These are phyloP conservation scores for Cytospora paraplurivora DNA, from an alignment of 2,329 filamentous ascomycete species.

Conservation along the genomic window DNA sequence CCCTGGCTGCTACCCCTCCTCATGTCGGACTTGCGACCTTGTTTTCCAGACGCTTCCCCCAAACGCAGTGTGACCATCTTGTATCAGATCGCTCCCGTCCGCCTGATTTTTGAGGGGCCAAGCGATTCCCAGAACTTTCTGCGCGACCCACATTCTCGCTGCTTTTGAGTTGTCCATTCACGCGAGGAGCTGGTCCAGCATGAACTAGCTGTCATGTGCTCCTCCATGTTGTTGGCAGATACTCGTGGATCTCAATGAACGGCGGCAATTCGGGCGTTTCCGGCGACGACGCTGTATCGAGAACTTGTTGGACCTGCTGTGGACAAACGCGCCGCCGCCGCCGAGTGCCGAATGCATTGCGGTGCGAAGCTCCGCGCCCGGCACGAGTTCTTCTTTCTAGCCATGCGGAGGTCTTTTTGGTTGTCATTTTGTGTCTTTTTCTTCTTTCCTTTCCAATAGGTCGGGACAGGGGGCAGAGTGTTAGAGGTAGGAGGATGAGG, in stretches of 20 bases:
- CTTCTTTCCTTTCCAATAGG: too few relatives aligned
- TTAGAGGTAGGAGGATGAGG: too few relatives aligned
- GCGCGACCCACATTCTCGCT: neutral
- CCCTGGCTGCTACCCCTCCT: neutral
- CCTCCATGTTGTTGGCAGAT: neutral
- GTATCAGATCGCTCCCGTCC: neutral
- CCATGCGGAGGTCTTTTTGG: too few relatives aligned
- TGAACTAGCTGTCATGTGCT: constrained; percentile 16
- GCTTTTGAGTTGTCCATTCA: neutral
- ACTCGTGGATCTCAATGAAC: neutral
- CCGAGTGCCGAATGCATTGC: too few relatives aligned
- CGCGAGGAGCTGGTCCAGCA: constrained; percentile 6
- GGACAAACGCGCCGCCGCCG: too few relatives aligned
- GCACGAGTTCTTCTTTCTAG: too few relatives aligned
- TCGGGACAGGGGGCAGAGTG: too few relatives aligned
- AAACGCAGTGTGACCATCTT: constrained; percentile 24
- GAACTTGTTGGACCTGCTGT: too few relatives aligned
- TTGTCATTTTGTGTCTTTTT: too few relatives aligned
- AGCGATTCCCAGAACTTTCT: neutral
- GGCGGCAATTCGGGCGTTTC: neutral
- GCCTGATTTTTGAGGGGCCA: neutral
- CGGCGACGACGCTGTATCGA: too few relatives aligned
- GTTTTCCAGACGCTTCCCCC: neutral
- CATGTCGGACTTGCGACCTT: neutral
- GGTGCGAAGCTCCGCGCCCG: too few relatives aligned